These are phyloP conservation scores for Pascua guehoae DNA, from an alignment of 1,284 basidiomycete species.

Conservation along the genomic window DNA sequence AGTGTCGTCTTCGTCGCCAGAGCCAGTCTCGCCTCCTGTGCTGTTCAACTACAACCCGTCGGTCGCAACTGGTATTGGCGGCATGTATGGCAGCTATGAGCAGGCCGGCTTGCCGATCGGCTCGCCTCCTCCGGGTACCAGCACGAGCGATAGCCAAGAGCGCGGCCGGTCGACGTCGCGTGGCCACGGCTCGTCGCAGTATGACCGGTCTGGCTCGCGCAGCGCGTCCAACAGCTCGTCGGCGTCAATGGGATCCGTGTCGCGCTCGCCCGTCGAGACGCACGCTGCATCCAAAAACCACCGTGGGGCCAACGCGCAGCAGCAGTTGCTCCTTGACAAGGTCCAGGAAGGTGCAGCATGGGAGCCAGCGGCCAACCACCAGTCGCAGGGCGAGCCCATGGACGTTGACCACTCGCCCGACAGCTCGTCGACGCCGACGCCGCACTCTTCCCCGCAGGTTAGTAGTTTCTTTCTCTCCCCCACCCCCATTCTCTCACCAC, in stretches of 20 bases:
- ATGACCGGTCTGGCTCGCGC: constrained; percentile 34
- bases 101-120: constrained; percentile 20
- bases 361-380: constrained; percentile 6
- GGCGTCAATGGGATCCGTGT: constrained; percentile 11
- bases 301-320: constrained; percentile 5
- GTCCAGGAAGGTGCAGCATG: constrained; percentile 24
- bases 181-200: constrained; percentile 24
- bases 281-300: constrained; percentile 1
- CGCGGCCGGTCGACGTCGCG: constrained; percentile 36
- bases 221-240: constrained; percentile 30
- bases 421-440: constrained; percentile 46
- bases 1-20: constrained; percentile 7
- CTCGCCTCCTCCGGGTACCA: constrained; percentile 14
- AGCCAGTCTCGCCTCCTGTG: constrained; percentile 28
- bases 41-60: constrained; percentile 51
- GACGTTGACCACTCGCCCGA: constrained; percentile 42
- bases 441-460: constrained; percentile 51
- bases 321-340: constrained; percentile 18
- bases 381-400: constrained; percentile 20
- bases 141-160: constrained; percentile 16
- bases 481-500: background rate
- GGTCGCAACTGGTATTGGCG: constrained; percentile 48
- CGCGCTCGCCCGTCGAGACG: constrained; percentile 17
- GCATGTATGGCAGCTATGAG: constrained; percentile 33
- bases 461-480: constrained; percentile 15